Base-by-base conservation (phyloP, 148 eudicot genomes). In the Rhododendron kiyosumense region DNA sequence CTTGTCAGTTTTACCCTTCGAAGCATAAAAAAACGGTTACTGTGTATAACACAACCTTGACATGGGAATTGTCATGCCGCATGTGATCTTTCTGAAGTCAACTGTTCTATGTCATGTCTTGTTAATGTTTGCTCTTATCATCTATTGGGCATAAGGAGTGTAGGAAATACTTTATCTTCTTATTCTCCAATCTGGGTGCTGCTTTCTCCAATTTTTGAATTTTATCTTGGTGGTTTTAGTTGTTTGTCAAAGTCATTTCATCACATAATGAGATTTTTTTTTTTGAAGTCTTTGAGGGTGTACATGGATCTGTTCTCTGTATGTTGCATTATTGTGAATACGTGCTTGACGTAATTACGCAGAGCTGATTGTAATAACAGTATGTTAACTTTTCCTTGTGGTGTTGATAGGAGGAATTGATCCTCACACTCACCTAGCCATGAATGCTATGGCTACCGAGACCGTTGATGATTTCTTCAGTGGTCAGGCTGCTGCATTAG, bases 401-500 rank as follows among this genome's bases (percentile, higher is more conserved):
- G 85, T 86, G 26, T 85, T 84, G 83, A 86, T 90, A 95, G 99
- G 99, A 85, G 99, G 99, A 65, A 97, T 97, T 88, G 99, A 97
- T 93, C 99, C 99, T 78, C 99, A 97, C 86, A 91, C 96, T 5
- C 99, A 97, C 89, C 86, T 97, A 86, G 96, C 91, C 22, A 91
- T 94, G 94, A 96, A 93, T 74, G 93, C 95, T 87, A 95, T 97
- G 99, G 98, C 96, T 45, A 84, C 98, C 7, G 88, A 93, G 90
- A 92, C 98, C 63, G 92, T 97, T 81, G 99, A 97, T 90, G 95
- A 97, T 90, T 97, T 92, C 87, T 97, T 92, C 88, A 93, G 94
- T 84, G 99, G 99, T 87, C 99, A 97, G 89, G 94, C 96, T 85
- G 98, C 98, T 84, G 99, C 99, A 38, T 89, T 97, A 86, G 95